Conservation (phyloP, 805 yeast genomes). For the Sungouiella thailandica region DNA sequence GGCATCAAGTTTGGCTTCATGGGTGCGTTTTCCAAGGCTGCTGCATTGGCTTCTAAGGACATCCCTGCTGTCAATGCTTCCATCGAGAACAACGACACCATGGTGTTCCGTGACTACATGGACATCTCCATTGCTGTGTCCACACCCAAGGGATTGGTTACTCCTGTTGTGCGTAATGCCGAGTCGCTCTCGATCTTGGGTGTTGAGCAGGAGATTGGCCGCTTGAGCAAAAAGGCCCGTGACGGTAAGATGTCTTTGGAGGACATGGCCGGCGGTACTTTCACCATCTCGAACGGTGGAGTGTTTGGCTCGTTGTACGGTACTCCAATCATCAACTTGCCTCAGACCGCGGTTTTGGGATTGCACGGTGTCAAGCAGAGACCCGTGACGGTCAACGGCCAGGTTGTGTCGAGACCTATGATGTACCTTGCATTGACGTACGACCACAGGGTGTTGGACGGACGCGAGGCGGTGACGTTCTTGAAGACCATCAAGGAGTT, state of each 20-base stretch:
- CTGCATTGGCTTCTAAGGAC: constrained; percentile 87
- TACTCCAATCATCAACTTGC: constrained; percentile 97
- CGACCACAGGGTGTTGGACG: constrained; percentile 97
- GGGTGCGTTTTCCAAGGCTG: constrained; percentile 97
- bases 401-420: constrained; percentile 97
- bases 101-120: constrained; percentile 93
- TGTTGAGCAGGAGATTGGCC: constrained; percentile 79
- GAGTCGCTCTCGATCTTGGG: constrained; percentile 86
- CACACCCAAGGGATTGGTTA: constrained; percentile 97
- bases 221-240: constrained; percentile 88
- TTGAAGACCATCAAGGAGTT: constrained; percentile 93
- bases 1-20: constrained; percentile 96
- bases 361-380: constrained; percentile 97
- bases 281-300: constrained; percentile 99
- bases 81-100: constrained; percentile 85
- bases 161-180: constrained; percentile 96
- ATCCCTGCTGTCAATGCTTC: constrained; percentile 94
- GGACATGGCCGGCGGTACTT: constrained; percentile 99
- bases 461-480: constrained; percentile 98
- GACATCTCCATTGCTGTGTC: constrained; percentile 97
- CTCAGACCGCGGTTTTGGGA: constrained; percentile 97
- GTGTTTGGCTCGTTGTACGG: constrained; percentile 97
- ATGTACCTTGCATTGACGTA: constrained; percentile 98
- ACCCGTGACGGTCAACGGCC: constrained; percentile 94
- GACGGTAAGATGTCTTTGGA: constrained; percentile 94